Conservation (phyloP, 768 basidiomycete genomes). For the Boletus pseudopeckii region DNA sequence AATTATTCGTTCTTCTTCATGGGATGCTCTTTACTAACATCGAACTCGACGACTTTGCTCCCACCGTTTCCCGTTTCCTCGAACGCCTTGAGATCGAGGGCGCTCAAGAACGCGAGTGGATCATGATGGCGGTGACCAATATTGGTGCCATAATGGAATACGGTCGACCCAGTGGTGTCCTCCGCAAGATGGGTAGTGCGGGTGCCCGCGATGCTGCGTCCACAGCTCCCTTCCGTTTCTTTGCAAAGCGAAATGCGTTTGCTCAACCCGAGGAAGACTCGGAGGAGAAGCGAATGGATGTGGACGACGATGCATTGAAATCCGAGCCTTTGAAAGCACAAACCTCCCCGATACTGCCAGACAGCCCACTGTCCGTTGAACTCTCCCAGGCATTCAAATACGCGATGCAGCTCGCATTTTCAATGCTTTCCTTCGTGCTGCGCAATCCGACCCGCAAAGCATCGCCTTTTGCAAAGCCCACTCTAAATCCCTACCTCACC, state of each 20-base stretch:
- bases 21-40: slow-evolving; percentile 98
- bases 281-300: slow-evolving; percentile 61
- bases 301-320: slow-evolving; percentile 48
- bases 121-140: slow-evolving; percentile 92
- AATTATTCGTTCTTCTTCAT: slow-evolving; percentile 88
- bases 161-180: slow-evolving; percentile 66
- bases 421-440: slow-evolving; percentile 71
- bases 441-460: slow-evolving; percentile 57
- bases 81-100: slow-evolving; percentile 84
- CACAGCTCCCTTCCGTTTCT: slow-evolving; percentile 41
- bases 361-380: slow-evolving; percentile 40
- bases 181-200: slow-evolving; percentile 57
- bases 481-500: slow-evolving; percentile 84
- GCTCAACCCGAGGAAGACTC: slow-evolving; percentile 33
- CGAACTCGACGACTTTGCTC: slow-evolving; percentile 85
- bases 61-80: slow-evolving; percentile 78
- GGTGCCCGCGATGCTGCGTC: slow-evolving; percentile 39
- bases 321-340: slow-evolving; percentile 17
- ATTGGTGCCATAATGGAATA: slow-evolving; percentile 84
- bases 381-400: slow-evolving; percentile 65
- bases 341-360: slow-evolving; percentile 27
- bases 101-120: slow-evolving; percentile 85
- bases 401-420: slow-evolving; percentile 76
- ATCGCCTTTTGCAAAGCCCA: slow-evolving; percentile 51
- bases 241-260: slow-evolving; percentile 44